Evolutionary conservation across 306 rosid species (phyloP).

Genomic region (Cucumis hystrix): DNA sequence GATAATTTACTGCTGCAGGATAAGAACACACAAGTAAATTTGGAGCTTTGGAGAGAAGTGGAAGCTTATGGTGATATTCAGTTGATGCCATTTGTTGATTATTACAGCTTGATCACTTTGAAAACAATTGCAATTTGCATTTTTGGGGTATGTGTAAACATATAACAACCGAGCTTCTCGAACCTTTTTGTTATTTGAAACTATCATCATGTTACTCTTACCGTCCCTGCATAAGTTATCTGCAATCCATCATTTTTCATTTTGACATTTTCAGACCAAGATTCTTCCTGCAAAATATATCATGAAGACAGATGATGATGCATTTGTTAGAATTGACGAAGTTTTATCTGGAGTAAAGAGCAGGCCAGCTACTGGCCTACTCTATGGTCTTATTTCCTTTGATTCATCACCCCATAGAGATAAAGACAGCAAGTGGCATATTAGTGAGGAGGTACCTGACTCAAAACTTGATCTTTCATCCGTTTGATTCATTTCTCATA

Average conservation of each 20-base stretch:
- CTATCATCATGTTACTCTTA: neutral
- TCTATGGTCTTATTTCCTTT: slow-evolving; percentile 73
- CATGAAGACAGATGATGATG: slow-evolving; percentile 99
- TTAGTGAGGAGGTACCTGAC: slow-evolving; percentile 46
- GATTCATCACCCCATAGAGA: slow-evolving; percentile 80
- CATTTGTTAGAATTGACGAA: slow-evolving; percentile 88
- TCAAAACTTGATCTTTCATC: neutral
- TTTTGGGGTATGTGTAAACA: slow-evolving; percentile 50
- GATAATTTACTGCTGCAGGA: slow-evolving; percentile 34
- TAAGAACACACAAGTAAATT: slow-evolving; percentile 61
- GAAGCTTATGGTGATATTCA: slow-evolving; percentile 84
- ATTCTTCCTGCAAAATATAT: slow-evolving; percentile 67
- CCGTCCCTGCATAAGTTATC: neutral
- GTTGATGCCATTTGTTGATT: slow-evolving; percentile 88
- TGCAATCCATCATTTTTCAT: neutral
- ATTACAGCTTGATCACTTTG: slow-evolving; percentile 73
- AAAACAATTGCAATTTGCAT: slow-evolving; percentile 86
- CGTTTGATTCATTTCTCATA: neutral
- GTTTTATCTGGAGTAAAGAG: slow-evolving; percentile 59
- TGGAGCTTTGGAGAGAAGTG: slow-evolving; percentile 83
- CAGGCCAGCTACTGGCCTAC: slow-evolving; percentile 43
- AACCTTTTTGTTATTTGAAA: neutral
- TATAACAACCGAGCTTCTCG: neutral
- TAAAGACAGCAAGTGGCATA: slow-evolving; percentile 76
- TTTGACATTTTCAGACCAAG: slow-evolving; percentile 51